phyloP scores from a whole-genome alignment of 306 rosid species.

The Cucurbita moschata region DNA sequence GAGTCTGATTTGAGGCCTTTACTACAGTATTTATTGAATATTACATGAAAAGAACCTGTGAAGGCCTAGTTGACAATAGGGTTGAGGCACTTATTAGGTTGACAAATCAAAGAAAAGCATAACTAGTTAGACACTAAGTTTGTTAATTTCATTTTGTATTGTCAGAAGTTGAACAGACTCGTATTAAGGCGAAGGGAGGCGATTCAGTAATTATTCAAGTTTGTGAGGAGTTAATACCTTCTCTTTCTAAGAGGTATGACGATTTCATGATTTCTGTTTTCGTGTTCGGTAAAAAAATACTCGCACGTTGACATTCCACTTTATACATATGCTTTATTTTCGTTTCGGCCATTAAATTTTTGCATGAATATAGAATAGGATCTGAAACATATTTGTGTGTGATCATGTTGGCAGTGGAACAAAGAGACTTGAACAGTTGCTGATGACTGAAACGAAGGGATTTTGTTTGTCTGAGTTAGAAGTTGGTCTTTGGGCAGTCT shows the following conservation, averaged over 20 bases:
- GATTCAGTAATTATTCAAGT: conserved; percentile 21
- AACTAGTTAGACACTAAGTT: not conserved
- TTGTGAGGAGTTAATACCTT: conserved; percentile 33
- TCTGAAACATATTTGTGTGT: not conserved
- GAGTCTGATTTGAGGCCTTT: not conserved
- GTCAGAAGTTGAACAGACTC: conserved; percentile 13
- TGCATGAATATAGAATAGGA: not conserved
- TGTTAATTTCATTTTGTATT: conserved; percentile 7
- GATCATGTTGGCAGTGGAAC: conserved; percentile 35
- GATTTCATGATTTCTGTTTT: conserved; percentile 2
- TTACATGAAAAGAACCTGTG: not conserved
- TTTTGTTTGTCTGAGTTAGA: not conserved
- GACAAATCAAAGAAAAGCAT: not conserved
- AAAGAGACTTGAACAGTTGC: conserved; percentile 35
- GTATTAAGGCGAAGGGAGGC: conserved; percentile 10
- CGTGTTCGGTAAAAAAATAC: not conserved
- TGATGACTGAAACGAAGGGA: conserved; percentile 11
- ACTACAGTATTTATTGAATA: not conserved
- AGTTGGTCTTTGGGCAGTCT: not conserved
- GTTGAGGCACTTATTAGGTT: not conserved
- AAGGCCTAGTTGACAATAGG: not conserved
- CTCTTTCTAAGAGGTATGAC: conserved; percentile 50
- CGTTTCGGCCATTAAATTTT: not conserved
- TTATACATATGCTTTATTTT: not conserved
- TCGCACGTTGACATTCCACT: not conserved